Conservation (phyloP, 106 monocot genomes). For the Dendrobium huoshanense region DNA sequence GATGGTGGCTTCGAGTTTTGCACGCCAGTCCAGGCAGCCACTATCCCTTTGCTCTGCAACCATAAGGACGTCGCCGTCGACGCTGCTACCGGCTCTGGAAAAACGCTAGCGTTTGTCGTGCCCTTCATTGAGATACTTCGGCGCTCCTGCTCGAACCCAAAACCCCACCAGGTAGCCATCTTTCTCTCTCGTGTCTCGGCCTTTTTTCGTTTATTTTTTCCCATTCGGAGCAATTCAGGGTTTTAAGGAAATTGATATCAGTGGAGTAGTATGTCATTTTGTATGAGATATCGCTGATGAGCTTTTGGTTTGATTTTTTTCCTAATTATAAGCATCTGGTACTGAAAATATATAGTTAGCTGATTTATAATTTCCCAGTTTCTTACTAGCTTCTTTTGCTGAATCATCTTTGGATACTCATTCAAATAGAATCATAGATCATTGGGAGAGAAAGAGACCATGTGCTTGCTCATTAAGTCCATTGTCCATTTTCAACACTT, state of each 20-base stretch:
- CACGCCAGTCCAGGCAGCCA: constrained; percentile 86
- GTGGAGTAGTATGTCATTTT: not conserved
- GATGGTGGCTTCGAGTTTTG: constrained; percentile 60
- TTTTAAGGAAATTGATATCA: not conserved
- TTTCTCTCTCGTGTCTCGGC: not conserved
- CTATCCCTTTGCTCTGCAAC: constrained; percentile 63
- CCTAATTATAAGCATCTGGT: not conserved
- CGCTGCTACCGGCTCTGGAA: constrained; percentile 92
- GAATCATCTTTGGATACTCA: not conserved
- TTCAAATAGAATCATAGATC: not conserved
- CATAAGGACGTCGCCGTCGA: constrained; percentile 94
- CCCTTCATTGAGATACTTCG: constrained; percentile 84
- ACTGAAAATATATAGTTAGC: not conserved
- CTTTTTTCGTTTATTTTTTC: not conserved
- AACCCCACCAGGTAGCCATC: constrained; percentile 56
- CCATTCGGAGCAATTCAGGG: not conserved
- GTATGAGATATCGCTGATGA: not conserved
- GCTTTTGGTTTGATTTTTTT: not conserved
- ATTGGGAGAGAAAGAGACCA: not conserved
- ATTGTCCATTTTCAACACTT: not conserved
- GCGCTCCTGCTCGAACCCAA: constrained; percentile 36
- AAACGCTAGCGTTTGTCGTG: constrained; percentile 82
- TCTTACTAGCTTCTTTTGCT: not conserved
- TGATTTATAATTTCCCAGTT: not conserved
- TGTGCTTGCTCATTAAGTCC: not conserved